Evolutionary conservation across 345 rosid genomes (phyloP).

Genomic region (Murraya paniculata): DNA sequence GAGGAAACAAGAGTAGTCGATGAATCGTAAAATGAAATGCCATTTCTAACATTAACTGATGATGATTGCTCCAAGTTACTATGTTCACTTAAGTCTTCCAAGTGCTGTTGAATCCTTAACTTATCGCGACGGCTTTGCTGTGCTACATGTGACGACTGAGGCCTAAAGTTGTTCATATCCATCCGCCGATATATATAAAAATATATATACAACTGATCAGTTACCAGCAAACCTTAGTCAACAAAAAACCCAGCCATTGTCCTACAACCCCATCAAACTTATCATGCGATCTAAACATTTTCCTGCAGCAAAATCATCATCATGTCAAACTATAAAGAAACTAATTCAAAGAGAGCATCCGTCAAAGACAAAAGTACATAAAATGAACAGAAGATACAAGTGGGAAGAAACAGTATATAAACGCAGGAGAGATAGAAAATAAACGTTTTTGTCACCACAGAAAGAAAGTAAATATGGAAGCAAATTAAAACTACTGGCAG

Average conservation of each 20-base stretch:
- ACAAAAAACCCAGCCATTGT: background rate
- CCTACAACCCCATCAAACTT: background rate
- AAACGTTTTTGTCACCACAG: background rate
- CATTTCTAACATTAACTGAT: slow-evolving; percentile 20
- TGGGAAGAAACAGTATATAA: background rate
- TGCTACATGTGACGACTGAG: slow-evolving; percentile 49
- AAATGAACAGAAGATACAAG: slow-evolving; percentile 19
- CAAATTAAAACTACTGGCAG: background rate
- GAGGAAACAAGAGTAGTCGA: slow-evolving; percentile 17
- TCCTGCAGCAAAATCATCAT: slow-evolving; percentile 8
- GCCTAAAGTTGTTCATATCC: slow-evolving; percentile 33
- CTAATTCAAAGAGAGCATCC: background rate
- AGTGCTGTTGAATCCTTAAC: slow-evolving; percentile 31
- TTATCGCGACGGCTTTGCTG: slow-evolving; percentile 57
- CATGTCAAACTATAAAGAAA: background rate
- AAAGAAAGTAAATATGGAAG: background rate
- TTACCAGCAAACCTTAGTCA: background rate
- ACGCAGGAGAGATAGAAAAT: background rate
- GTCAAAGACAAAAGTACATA: slow-evolving; percentile 11
- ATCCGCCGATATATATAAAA: slow-evolving; percentile 2
- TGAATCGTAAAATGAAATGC: slow-evolving; percentile 21
- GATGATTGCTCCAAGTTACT: slow-evolving; percentile 18
- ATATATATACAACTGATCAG: no score
- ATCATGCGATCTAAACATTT: background rate
- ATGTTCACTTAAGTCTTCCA: slow-evolving; percentile 21